Conservation (phyloP, 2,329 filamentous ascomycete species). For the Bisporella sp. region DNA sequence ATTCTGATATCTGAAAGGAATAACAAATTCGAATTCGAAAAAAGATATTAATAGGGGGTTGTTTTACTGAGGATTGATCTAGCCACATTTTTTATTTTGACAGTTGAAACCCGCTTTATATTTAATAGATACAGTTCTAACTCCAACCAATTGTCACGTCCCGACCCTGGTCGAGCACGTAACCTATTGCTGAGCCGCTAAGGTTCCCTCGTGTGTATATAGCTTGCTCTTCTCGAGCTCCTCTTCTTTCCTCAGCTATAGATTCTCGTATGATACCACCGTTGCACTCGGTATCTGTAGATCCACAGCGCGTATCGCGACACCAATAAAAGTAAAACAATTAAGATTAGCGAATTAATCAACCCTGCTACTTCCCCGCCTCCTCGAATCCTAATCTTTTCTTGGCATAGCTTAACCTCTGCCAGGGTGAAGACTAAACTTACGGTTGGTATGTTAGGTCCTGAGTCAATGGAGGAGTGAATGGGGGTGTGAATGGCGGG, state of each 20-base stretch:
- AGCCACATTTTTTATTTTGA: neutral
- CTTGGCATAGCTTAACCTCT: neutral
- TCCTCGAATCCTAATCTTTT: neutral
- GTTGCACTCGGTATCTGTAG: too few relatives aligned
- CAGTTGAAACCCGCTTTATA: neutral
- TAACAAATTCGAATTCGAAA: neutral
- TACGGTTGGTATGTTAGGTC: too few relatives aligned
- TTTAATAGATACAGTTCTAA: neutral
- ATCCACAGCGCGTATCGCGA: neutral
- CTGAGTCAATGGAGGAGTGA: too few relatives aligned
- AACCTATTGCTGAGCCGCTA: too few relatives aligned
- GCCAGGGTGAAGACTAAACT: neutral
- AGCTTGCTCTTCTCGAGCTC: too few relatives aligned
- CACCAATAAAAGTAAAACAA: neutral
- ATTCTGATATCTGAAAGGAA: neutral
- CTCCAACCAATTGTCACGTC: neutral
- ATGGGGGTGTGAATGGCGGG: too few relatives aligned
- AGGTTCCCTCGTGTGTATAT: too few relatives aligned
- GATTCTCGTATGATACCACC: too few relatives aligned
- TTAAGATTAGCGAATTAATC: neutral
- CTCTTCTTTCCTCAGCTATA: too few relatives aligned
- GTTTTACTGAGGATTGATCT: neutral
- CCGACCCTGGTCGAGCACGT: too few relatives aligned
- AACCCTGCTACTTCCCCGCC: neutral
- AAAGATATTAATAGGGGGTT: neutral